phyloP scores from a whole-genome alignment of 2,329 filamentous ascomycete species.

The Gnomoniopsis smithogilvyi region DNA sequence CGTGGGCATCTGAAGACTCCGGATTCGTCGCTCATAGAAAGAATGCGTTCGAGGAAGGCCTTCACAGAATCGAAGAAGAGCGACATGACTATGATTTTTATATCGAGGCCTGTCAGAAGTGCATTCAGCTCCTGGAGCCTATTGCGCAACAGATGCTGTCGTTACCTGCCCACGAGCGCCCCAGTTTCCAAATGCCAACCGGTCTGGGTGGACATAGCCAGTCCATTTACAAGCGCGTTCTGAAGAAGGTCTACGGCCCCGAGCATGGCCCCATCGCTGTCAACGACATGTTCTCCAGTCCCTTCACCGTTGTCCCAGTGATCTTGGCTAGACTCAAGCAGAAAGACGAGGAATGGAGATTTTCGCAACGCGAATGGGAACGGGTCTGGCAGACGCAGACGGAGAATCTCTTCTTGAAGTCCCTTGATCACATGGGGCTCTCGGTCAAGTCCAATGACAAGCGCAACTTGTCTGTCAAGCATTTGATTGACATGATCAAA shows the following conservation, averaged over 20 bases:
- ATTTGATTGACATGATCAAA: slow-evolving; percentile 85
- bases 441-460: slow-evolving; percentile 87
- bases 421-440: slow-evolving; percentile 93
- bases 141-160: slow-evolving; percentile 87
- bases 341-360: slow-evolving; percentile 97
- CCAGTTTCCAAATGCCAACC: slow-evolving; percentile 73
- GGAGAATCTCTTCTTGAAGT: slow-evolving; percentile 91
- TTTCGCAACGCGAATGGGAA: slow-evolving; percentile 96
- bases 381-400: slow-evolving; percentile 98
- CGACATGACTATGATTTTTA: slow-evolving; percentile 98
- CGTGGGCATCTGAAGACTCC: slow-evolving; percentile 97
- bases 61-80: slow-evolving; percentile 96
- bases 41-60: slow-evolving; percentile 89
- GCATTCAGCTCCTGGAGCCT: slow-evolving; percentile 92
- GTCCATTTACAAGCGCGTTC: slow-evolving; percentile 93
- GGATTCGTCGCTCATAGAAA: slow-evolving; percentile 97
- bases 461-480: slow-evolving; percentile 84
- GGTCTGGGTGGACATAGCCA: slow-evolving; percentile 90
- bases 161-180: slow-evolving; percentile 70
- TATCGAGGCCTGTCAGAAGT: slow-evolving; percentile 91
- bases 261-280: slow-evolving; percentile 84
- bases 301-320: slow-evolving; percentile 84
- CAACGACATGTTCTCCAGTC: slow-evolving; percentile 78
- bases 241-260: slow-evolving; percentile 93
- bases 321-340: slow-evolving; percentile 87